Evolutionary conservation across 371 early-diverging fungal genomes (phyloP), one percentile per base, ranked within the genome.

Genomic region (Nosema muscidifuracis): DNA sequence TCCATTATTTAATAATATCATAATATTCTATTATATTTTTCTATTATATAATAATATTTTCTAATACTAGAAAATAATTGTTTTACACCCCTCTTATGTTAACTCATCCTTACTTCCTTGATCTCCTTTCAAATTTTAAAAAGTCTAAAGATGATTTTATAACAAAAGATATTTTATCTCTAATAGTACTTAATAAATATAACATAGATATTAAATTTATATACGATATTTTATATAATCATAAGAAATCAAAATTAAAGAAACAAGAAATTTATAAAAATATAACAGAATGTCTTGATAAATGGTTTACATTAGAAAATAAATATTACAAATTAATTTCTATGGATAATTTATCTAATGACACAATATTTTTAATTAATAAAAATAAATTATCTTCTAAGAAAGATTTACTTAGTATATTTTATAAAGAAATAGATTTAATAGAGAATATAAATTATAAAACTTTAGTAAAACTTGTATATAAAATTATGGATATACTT

Each of bases 91-190:
- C 18, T 13, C 10, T 12, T 30, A 62, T 62, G 62, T 18, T 62
- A 1, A 9, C 26, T 12, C 62, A 62, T 62, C 62, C 62, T 62
- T 26, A 42, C 42, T 3, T 36, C 16, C 43, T 62, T 22, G 20
- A 18, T 42, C 24, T 62, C 20, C 12, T 62, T 3, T 24, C 13
- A 42, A 16, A 40, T 9, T 62, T 7, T 9, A 62, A 62, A 62
- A 3, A n/a, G 43, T 34, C 62, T 7, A 33, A 62, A 10, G 42
- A 42, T 42, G 33, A 62, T 15, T 9, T 6, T 24, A 42, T 62
- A 3, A 12, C 36, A 22, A 62, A 42, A 26, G 62, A 62, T 2
- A 7, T 62, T 1, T 18, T 62, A 0, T 2, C 4, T 42, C 18
- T 62, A 24, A 22, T 62, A 24, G 10, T 40, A 13, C 38, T 42